These are phyloP conservation scores for Hericium erinaceus DNA, from an alignment of 768 basidiomycete genomes.

Conservation along the genomic window DNA sequence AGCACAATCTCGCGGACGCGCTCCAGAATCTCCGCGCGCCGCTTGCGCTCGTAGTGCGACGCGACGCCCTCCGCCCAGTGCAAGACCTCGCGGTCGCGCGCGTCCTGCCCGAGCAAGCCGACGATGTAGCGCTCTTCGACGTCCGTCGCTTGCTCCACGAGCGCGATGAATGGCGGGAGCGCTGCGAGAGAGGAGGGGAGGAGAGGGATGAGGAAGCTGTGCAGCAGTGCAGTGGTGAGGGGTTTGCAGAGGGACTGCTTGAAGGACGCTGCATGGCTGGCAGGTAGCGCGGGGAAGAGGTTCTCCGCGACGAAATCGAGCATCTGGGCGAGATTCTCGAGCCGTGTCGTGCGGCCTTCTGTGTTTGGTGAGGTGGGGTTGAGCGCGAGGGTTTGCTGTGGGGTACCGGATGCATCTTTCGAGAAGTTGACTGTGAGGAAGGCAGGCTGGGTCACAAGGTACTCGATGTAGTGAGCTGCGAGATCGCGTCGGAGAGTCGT, in stretches of 20 bases:
- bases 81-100: constrained; percentile 45
- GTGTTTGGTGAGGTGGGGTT: constrained; percentile 34
- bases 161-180: constrained; percentile 52
- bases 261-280: constrained; percentile 35
- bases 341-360: constrained; percentile 29
- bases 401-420: constrained; percentile 21
- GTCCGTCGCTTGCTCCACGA: constrained; percentile 46
- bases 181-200: constrained; percentile 55
- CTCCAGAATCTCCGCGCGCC: constrained; percentile 59
- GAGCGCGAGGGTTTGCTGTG: constrained; percentile 39
- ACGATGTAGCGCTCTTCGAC: constrained; percentile 56
- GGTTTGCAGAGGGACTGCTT: constrained; percentile 52
- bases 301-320: constrained; percentile 55
- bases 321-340: constrained; percentile 46
- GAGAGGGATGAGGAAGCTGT: constrained; percentile 56
- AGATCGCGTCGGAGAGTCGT: constrained; percentile 59
- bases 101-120: constrained; percentile 38
- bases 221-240: constrained; percentile 49
- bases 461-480: constrained; percentile 47
- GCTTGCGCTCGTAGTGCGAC: constrained; percentile 69
- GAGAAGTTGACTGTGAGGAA: constrained; percentile 30
- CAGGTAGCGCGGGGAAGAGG: constrained; percentile 49
- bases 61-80: constrained; percentile 62
- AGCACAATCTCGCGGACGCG: constrained; percentile 47
- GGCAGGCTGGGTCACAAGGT: constrained; percentile 43